Percentiles rank a stretch among this genome's conserved stretches.
Evolutionary conservation across 108 stramenopile genomes (phyloP).

Genomic region (Nitzschia palea): DNA sequence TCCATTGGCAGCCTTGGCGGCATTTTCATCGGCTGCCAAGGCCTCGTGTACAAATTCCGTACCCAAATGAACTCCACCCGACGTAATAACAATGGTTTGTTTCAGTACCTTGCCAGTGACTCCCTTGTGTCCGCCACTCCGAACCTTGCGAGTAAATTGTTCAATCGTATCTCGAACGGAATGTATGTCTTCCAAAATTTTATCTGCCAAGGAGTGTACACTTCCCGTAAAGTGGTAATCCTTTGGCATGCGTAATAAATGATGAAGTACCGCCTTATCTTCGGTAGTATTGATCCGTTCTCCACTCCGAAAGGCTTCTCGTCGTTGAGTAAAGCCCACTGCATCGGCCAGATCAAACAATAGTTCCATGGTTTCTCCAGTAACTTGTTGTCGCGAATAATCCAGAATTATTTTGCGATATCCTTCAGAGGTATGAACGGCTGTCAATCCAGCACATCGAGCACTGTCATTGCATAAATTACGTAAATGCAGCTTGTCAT

Average conservation of each 20-base stretch:
- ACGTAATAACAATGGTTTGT: conserved; percentile 88
- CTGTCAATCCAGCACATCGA: conserved; percentile 75
- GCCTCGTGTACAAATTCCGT: conserved; percentile 95
- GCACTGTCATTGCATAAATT: conserved; percentile 72
- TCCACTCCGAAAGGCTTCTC: conserved; percentile 74
- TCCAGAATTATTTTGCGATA: conserved; percentile 88
- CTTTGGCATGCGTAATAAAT: conserved; percentile 70
- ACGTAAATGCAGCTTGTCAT: conserved; percentile 81
- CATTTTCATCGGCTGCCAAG: conserved; percentile 67
- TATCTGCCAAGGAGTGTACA: conserved; percentile 50
- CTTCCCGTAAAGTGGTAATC: conserved; percentile 43
- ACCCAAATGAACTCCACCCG: conserved; percentile 89
- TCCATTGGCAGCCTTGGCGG: conserved; percentile 56
- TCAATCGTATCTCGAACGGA: conserved; percentile 65
- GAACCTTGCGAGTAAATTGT: conserved; percentile 71
- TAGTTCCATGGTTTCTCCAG: conserved; percentile 91
- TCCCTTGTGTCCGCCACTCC: conserved; percentile 66
- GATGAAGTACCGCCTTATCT: conserved; percentile 73
- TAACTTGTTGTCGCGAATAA: conserved; percentile 95
- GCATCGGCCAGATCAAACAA: conserved; percentile 93
- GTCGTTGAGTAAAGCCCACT: conserved; percentile 70
- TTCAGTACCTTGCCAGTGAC: conserved; percentile 87
- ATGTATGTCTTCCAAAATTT: conserved; percentile 78
- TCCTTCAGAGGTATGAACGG: conserved; percentile 45
- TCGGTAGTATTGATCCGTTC: conserved; percentile 72